Percentiles rank a stretch among this genome's conserved stretches.
phyloP scores from a whole-genome alignment of 768 basidiomycete species.

The Mycena galopus region DNA sequence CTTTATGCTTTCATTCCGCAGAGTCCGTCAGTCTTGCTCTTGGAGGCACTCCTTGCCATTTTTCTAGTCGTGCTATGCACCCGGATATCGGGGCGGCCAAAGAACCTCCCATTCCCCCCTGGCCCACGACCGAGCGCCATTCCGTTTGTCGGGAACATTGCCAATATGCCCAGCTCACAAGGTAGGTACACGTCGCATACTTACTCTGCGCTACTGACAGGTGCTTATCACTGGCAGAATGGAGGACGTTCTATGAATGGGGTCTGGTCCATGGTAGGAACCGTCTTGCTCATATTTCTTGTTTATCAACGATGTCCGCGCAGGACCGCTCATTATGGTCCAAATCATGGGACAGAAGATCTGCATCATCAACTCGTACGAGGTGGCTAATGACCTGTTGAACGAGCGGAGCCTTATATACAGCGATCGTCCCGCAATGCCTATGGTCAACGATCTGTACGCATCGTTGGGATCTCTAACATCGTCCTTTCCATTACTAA shows the following conservation, averaged over 20 bases:
- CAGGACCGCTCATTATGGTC: slow-evolving; percentile 31
- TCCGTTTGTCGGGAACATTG: slow-evolving; percentile 34
- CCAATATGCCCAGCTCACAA: slow-evolving; percentile 33
- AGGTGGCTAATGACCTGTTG: slow-evolving; percentile 51
- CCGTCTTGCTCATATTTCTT: neutral
- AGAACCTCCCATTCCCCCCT: slow-evolving; percentile 29
- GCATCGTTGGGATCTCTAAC: neutral
- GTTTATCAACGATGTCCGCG: neutral
- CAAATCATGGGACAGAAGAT: slow-evolving; percentile 54
- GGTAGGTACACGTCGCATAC: neutral
- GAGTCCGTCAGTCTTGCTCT: neutral
- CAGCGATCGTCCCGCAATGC: slow-evolving; percentile 49
- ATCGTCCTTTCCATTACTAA: neutral
- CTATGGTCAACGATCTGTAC: slow-evolving; percentile 36
- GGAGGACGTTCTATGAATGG: slow-evolving; percentile 35
- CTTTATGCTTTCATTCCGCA: neutral
- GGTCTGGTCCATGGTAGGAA: slow-evolving; percentile 7
- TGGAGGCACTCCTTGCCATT: neutral
- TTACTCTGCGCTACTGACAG: neutral
- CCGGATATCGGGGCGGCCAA: slow-evolving; percentile 17
- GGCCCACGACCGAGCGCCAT: slow-evolving; percentile 33
- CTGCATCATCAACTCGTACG: slow-evolving; percentile 46
- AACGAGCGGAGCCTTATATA: slow-evolving; percentile 55
- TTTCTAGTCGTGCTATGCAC: neutral
- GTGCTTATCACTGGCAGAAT: slow-evolving; percentile 24